Percentiles rank a stretch among this genome's conserved stretches.
phyloP scores from a whole-genome alignment of 2,329 filamentous ascomycete species.

The Aspergillus ochraceus region DNA sequence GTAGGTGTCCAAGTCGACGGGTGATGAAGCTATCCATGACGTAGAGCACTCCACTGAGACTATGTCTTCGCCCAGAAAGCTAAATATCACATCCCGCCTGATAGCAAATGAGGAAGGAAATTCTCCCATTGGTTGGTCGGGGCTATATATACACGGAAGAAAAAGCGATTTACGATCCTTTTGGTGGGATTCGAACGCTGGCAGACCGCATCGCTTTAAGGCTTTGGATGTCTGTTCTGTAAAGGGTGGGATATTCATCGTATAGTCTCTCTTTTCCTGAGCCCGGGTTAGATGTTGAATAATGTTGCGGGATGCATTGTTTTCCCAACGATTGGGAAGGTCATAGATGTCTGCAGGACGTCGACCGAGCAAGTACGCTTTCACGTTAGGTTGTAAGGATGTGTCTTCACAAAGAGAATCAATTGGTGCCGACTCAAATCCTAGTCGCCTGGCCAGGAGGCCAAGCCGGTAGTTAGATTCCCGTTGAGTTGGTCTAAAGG shows the following conservation, averaged over 20 bases:
- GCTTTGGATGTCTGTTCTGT: not conserved
- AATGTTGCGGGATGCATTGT: not conserved
- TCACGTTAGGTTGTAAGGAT: not conserved
- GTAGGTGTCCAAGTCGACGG: not conserved
- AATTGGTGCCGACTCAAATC: not conserved
- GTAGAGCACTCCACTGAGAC: not conserved
- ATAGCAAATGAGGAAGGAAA: not conserved
- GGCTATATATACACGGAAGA: not conserved
- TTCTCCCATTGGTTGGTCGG: not conserved
- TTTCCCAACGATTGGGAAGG: not conserved
- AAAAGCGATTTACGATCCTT: not conserved
- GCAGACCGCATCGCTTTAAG: not conserved
- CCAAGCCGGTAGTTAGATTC: slow-evolving; percentile 1
- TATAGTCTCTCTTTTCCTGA: not conserved
- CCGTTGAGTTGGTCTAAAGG: not conserved
- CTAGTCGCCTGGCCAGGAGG: not conserved
- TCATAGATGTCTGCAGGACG: not conserved
- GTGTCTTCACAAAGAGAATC: not conserved
- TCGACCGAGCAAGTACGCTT: not conserved
- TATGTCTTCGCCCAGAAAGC: not conserved
- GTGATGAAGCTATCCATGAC: not conserved
- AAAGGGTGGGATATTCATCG: not conserved
- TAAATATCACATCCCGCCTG: not conserved
- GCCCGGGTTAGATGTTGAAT: not conserved
- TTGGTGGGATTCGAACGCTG: not conserved